phyloP scores from a whole-genome alignment of 2,329 filamentous ascomycete genomes.

The Orbilia javanica region DNA sequence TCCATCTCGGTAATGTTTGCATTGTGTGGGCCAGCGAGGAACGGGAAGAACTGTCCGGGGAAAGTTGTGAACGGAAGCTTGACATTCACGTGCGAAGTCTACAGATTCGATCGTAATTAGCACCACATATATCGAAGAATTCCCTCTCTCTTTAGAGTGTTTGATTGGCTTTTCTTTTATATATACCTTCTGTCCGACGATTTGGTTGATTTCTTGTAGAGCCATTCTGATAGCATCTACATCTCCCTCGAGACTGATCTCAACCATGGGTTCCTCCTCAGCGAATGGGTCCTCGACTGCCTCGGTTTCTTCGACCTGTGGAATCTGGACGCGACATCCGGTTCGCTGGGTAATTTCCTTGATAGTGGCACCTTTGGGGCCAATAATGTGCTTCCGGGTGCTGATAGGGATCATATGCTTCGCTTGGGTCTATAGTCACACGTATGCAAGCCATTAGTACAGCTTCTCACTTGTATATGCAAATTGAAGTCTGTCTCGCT shows the following conservation, averaged over 20 bases:
- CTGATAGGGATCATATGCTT: constrained; percentile 82
- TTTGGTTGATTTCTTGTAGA: constrained; percentile 83
- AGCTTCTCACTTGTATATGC: neutral
- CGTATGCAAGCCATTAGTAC: constrained; percentile 68
- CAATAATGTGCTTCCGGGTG: constrained; percentile 89
- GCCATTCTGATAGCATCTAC: constrained; percentile 87
- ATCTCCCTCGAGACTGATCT: constrained; percentile 91
- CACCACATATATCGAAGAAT: neutral
- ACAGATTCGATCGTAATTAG: constrained; percentile 5
- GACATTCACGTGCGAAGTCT: constrained; percentile 73
- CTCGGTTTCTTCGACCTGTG: constrained; percentile 78
- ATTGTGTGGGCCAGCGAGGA: constrained; percentile 86
- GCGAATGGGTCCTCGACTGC: constrained; percentile 70
- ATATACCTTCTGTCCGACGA: constrained; percentile 85
- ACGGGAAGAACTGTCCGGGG: constrained; percentile 93
- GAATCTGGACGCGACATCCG: constrained; percentile 89
- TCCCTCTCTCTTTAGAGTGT: neutral
- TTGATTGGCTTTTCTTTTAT: no score
- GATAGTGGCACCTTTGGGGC: constrained; percentile 88
- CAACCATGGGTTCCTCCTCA: constrained; percentile 83
- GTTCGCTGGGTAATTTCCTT: constrained; percentile 90
- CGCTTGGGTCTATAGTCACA: constrained; percentile 43
- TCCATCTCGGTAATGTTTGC: constrained; percentile 76
- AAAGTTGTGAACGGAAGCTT: constrained; percentile 78
- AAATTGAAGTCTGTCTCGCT: no score